phyloP scores from a whole-genome alignment of 2,329 filamentous ascomycete genomes.

The Penicillium sp. region DNA sequence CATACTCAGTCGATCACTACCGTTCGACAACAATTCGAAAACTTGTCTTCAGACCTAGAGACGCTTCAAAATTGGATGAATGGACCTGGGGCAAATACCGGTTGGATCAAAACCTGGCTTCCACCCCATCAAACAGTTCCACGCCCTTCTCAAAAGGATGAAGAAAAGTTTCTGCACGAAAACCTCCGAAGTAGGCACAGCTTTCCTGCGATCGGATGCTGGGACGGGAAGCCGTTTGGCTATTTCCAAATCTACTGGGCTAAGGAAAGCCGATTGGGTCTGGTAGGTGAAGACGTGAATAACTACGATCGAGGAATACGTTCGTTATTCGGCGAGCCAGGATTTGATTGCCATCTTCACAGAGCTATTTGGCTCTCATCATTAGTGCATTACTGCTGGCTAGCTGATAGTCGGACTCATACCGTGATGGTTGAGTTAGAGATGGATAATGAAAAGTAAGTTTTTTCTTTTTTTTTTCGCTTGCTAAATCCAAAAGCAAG shows the following conservation, averaged over 20 bases:
- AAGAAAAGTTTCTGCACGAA: conserved; percentile 69
- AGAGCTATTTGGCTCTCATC: background rate
- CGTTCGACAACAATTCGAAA: conserved; percentile 47
- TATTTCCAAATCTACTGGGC: conserved; percentile 99
- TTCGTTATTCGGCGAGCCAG: no score
- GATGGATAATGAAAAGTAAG: no score
- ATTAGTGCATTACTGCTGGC: background rate
- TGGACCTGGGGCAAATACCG: conserved; percentile 82
- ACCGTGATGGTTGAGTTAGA: no score
- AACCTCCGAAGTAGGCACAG: conserved; percentile 73
- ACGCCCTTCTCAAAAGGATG: no score
- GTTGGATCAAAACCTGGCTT: conserved; percentile 59
- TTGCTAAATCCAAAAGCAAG: no score
- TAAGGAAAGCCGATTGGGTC: conserved; percentile 82
- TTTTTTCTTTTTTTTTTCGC: no score
- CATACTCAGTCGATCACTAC: no score
- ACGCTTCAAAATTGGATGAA: conserved; percentile 89
- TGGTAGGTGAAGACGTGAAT: conserved; percentile 66
- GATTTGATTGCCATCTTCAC: no score
- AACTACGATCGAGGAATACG: conserved; percentile 90
- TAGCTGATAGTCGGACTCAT: no score
- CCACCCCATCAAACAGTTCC: no score
- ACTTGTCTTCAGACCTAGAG: conserved; percentile 61
- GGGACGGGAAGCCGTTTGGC: conserved; percentile 93
- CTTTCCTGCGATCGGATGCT: conserved; percentile 89